Conservation (phyloP, 2,329 filamentous ascomycete genomes). For the Fusarium multiceps region DNA sequence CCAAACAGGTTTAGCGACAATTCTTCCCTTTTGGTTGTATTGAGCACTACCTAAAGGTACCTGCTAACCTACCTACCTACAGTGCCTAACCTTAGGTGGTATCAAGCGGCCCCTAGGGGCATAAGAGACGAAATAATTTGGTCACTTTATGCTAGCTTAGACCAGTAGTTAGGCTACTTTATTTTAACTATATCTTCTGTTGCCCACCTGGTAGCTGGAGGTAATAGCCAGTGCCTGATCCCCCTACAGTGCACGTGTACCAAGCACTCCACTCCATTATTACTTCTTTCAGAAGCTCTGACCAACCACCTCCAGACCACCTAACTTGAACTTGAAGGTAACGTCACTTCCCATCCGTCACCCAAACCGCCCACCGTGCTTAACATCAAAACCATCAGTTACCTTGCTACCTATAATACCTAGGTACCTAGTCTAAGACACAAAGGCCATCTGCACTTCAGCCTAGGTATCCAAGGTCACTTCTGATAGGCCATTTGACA, state of each 20-base stretch:
- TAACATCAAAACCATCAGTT: constrained; percentile 19
- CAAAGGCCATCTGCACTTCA: background rate
- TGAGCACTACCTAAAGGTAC: background rate
- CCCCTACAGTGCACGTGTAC: constrained; percentile 37
- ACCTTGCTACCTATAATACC: background rate
- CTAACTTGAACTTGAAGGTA: background rate
- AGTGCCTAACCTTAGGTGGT: too few species aligned
- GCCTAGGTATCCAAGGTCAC: constrained; percentile 8
- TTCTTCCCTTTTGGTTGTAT: background rate
- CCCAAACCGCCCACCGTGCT: constrained; percentile 25
- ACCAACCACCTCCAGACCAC: constrained; percentile 16
- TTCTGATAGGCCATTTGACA: constrained; percentile 19
- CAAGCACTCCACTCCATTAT: constrained; percentile 4
- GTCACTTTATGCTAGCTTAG: too few species aligned
- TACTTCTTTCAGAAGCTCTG: constrained; percentile 12
- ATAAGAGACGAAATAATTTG: too few species aligned
- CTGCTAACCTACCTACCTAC: too few species aligned
- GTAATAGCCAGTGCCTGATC: constrained; percentile 16
- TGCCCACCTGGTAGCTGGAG: too few species aligned
- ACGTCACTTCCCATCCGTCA: constrained; percentile 16
- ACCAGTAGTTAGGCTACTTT: too few species aligned
- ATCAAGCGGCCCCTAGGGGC: too few species aligned
- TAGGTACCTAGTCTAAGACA: background rate
- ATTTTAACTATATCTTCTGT: too few species aligned
- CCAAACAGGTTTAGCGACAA: constrained; percentile 49